phyloP scores from a whole-genome alignment of 805 yeast species.

The Metschnikowia colocasiae region DNA sequence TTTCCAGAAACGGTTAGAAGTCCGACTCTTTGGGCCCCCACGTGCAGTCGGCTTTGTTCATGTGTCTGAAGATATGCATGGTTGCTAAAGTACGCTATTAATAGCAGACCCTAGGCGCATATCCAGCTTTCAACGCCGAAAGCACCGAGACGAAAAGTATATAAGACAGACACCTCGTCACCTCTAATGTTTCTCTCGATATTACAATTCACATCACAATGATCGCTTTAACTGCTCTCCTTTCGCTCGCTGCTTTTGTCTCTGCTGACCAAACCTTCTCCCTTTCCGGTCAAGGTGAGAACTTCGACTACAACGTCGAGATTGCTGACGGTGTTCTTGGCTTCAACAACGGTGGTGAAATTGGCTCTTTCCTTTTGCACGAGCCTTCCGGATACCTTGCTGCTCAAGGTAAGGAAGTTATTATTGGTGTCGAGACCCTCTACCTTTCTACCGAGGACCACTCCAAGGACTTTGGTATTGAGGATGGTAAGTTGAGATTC shows the following conservation, averaged over 20 bases:
- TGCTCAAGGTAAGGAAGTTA: constrained; percentile 22
- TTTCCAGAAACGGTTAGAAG: too few species aligned
- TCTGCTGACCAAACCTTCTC: constrained; percentile 31
- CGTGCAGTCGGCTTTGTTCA: background rate
- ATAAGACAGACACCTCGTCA: background rate
- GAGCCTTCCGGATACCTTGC: constrained; percentile 30
- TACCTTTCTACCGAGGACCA: constrained; percentile 17
- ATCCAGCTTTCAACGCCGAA: background rate
- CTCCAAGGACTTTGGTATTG: constrained; percentile 27
- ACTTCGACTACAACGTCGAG: constrained; percentile 21
- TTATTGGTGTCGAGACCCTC: constrained; percentile 18
- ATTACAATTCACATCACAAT: background rate
- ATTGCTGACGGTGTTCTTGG: constrained; percentile 1
- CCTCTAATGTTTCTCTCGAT: background rate
- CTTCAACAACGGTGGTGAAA: constrained; percentile 11
- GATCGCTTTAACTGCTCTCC: constrained; percentile 17
- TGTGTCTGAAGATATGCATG: background rate
- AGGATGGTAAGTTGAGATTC: constrained; percentile 25
- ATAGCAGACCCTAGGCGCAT: background rate
- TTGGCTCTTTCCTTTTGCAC: constrained; percentile 23
- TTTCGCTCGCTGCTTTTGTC: constrained; percentile 24
- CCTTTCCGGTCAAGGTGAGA: constrained; percentile 27
- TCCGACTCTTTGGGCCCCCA: too few species aligned
- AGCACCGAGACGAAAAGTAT: background rate
- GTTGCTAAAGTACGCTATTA: background rate